These are phyloP conservation scores for Zalerion maritima DNA, from an alignment of 495 filamentous ascomycete genomes.

Conservation along the genomic window DNA sequence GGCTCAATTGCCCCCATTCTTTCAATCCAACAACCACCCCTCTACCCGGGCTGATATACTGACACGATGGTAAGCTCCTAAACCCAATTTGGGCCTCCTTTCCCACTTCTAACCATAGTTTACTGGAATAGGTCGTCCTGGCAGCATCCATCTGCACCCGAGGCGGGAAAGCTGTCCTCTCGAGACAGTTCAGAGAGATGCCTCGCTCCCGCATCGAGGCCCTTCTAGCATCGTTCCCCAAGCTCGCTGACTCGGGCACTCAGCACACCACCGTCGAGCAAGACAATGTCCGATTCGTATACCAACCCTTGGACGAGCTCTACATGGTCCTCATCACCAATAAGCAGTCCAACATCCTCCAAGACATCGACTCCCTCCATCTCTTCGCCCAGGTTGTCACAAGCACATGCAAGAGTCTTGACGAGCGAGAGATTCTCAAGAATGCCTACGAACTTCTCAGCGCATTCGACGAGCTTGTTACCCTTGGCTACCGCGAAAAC, in stretches of 20 bases:
- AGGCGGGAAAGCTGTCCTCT: constrained; percentile 92
- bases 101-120: too few species aligned
- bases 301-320: constrained; percentile 95
- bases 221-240: constrained; percentile 89
- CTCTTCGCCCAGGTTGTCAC: constrained; percentile 93
- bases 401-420: constrained; percentile 87
- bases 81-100: too few species aligned
- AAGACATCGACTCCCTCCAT: constrained; percentile 96
- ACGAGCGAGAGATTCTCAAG: constrained; percentile 84
- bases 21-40: constrained; percentile 4
- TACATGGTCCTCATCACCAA: constrained; percentile 99
- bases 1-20: too few species aligned
- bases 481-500: constrained; percentile 89
- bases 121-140: constrained; percentile 82
- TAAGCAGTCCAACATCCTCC: constrained; percentile 95
- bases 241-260: constrained; percentile 83
- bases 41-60: too few species aligned
- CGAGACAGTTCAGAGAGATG: constrained; percentile 92
- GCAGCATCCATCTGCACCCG: constrained; percentile 98
- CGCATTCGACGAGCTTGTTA: constrained; percentile 94
- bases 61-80: constrained; percentile 16
- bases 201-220: constrained; percentile 91
- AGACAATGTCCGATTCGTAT: constrained; percentile 98
- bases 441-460: constrained; percentile 93
- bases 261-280: constrained; percentile 97